A percentile compares a stretch with the other conserved stretches of the same genome.
These are phyloP conservation scores for Excoecaria cochinchinensis DNA, from an alignment of 345 rosid species.

Conservation along the genomic window DNA sequence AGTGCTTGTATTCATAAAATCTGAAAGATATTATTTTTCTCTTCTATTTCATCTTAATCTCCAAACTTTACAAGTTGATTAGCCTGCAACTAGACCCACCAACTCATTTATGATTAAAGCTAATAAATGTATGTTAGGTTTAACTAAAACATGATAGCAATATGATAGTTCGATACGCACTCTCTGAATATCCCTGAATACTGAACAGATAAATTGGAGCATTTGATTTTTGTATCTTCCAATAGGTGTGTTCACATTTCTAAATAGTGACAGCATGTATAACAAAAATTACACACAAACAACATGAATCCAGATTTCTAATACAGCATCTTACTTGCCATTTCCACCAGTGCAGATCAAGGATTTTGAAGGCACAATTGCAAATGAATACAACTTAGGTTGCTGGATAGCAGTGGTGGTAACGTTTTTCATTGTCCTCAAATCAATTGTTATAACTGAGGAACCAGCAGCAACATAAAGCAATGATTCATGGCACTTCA, in stretches of 20 bases:
- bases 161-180: too few species aligned
- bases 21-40: too few species aligned
- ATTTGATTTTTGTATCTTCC: background rate
- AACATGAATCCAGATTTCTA: constrained; percentile 5
- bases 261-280: background rate
- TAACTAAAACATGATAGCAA: background rate
- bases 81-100: background rate
- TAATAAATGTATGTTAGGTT: background rate
- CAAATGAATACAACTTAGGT: constrained; percentile 45
- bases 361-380: constrained; percentile 46
- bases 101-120: background rate
- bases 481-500: constrained; percentile 59
- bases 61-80: too few species aligned
- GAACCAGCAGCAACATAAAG: constrained; percentile 67
- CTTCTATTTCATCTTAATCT: too few species aligned
- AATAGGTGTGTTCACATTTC: background rate
- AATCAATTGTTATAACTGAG: constrained; percentile 50
- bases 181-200: background rate
- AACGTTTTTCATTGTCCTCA: constrained; percentile 67
- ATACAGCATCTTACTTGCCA: constrained; percentile 45
- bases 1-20: too few species aligned
- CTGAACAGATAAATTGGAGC: background rate
- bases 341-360: constrained; percentile 56
- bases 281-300: background rate
- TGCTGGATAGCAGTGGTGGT: constrained; percentile 31